A percentile compares a stretch with the other conserved stretches of the same genome.
phyloP scores from a whole-genome alignment of 345 rosid genomes.

The Raphanus sativus region DNA sequence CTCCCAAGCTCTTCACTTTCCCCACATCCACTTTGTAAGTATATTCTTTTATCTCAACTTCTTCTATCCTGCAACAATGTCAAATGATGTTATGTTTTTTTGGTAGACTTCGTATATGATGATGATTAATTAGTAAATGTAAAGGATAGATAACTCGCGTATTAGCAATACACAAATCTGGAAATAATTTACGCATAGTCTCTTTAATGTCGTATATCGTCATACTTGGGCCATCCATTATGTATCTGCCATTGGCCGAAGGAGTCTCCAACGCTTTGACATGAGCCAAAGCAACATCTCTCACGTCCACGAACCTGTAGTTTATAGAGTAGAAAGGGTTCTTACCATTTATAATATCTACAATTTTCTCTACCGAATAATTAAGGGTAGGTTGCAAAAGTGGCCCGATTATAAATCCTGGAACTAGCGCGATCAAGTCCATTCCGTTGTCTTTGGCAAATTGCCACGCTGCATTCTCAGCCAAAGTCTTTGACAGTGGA shows the following conservation, averaged over 20 bases:
- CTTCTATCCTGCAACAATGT: conserved; percentile 9
- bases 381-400: conserved; percentile 45
- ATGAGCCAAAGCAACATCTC: conserved; percentile 50
- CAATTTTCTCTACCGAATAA: not conserved
- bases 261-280: conserved; percentile 37
- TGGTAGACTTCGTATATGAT: too few relatives aligned
- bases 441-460: conserved; percentile 41
- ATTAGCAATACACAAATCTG: conserved; percentile 21
- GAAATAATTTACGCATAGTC: conserved; percentile 10
- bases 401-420: conserved; percentile 44
- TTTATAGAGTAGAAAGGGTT: not conserved
- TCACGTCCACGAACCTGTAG: conserved; percentile 46
- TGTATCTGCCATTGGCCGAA: conserved; percentile 35
- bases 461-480: conserved; percentile 51
- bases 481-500: conserved; percentile 14
- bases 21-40: not conserved
- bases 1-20: conserved; percentile 29
- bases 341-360: conserved; percentile 33
- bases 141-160: conserved; percentile 12
- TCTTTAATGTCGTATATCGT: not conserved
- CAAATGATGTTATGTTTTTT: not conserved
- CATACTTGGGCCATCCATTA: conserved; percentile 24
- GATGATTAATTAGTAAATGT: too few relatives aligned
- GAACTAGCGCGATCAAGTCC: conserved; percentile 41
- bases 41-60: not conserved